Evolutionary conservation across 2,329 filamentous ascomycete species (phyloP).

Genomic region (Zymoseptoria tritici): DNA sequence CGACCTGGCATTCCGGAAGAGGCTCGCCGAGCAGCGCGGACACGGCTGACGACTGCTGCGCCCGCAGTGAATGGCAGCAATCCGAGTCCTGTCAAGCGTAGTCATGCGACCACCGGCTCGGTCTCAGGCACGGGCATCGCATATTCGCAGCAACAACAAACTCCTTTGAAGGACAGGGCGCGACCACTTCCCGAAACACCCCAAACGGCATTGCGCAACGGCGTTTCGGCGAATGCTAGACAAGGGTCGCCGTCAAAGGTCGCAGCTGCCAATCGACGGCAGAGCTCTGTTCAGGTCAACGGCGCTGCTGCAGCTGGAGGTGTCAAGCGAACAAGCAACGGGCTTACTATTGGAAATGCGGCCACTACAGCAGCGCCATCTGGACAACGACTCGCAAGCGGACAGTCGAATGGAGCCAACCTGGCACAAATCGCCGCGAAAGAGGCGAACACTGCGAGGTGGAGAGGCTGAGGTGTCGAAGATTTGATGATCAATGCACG

Average conservation of each 20-base stretch:
- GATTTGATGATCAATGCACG: background rate
- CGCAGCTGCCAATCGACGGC: slow-evolving; percentile 14
- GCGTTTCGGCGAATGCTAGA: slow-evolving; percentile 33
- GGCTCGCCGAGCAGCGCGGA: slow-evolving; percentile 23
- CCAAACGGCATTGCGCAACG: slow-evolving; percentile 40
- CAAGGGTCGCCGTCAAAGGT: slow-evolving; percentile 21
- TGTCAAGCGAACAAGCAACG: slow-evolving; percentile 16
- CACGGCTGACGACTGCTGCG: slow-evolving; percentile 19
- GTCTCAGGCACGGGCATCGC: slow-evolving; percentile 16
- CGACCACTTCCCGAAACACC: slow-evolving; percentile 29
- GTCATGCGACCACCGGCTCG: slow-evolving; percentile 12
- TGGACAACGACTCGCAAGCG: background rate
- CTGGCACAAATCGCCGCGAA: slow-evolving; percentile 16
- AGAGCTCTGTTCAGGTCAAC: slow-evolving; percentile 17
- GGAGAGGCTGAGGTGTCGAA: slow-evolving; percentile 8
- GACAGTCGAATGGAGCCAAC: slow-evolving; percentile 4
- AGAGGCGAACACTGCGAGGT: slow-evolving; percentile 16
- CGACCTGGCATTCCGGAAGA: slow-evolving; percentile 27
- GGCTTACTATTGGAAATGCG: slow-evolving; percentile 3
- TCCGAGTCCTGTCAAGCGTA: slow-evolving; percentile 25
- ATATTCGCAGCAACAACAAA: slow-evolving; percentile 21
- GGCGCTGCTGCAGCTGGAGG: slow-evolving; percentile 20
- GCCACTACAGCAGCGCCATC: background rate
- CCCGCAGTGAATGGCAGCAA: slow-evolving; percentile 10
- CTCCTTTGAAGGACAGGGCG: slow-evolving; percentile 20